Base-by-base conservation (phyloP, 2,329 filamentous ascomycete genomes). In the Didymosphaeria variabile region DNA sequence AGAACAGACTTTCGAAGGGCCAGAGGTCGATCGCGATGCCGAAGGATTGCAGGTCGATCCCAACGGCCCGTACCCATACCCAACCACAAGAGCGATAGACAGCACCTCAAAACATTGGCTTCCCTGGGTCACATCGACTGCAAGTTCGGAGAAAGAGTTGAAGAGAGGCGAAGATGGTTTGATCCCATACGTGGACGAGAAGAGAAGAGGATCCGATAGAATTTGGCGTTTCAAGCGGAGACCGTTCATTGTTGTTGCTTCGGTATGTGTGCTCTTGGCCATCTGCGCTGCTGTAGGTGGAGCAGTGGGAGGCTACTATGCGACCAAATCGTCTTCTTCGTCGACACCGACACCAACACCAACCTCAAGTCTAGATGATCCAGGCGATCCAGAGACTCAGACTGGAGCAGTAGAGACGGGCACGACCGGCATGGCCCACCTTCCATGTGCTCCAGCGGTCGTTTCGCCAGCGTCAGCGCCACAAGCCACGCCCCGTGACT, bases 11-110 rank as follows among this genome's bases (percentile, higher is more conserved):
- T 12, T 10, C 17, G 3, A 34, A 23, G 58, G 55, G 17, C 61
- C 58, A 19, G 58, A 63, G 31, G 47, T 61, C 3, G 55, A 58
- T 47, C 52, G 61, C 38, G 58, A 63, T 10, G 44, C 34, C 21
- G 58, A 61, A 50, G 61, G 61, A 15, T 45, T 63, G 17, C 61
- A 63, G 50, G 58, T 63, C 19, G 55, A 63, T 46, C 50, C 52
- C 17, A 58, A 63, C 58, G 61, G 58, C 9, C 40, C 53, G 9
- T 60, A 60, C 49, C 61, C 61, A n/a, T 29, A 57, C 15, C 51
- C 60, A 5, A 62, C 57, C 15, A 59, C 57, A 32, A 46, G 29
- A 26, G 44, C 13, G 49, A 32, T 46, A n/a, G 59, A 55, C 19
- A 29, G 31, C 19, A 54, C 26, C 10, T 26, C n/a, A 31, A 38